phyloP scores from a whole-genome alignment of 106 monocot genomes.

The Phalaenopsis aphrodite region DNA sequence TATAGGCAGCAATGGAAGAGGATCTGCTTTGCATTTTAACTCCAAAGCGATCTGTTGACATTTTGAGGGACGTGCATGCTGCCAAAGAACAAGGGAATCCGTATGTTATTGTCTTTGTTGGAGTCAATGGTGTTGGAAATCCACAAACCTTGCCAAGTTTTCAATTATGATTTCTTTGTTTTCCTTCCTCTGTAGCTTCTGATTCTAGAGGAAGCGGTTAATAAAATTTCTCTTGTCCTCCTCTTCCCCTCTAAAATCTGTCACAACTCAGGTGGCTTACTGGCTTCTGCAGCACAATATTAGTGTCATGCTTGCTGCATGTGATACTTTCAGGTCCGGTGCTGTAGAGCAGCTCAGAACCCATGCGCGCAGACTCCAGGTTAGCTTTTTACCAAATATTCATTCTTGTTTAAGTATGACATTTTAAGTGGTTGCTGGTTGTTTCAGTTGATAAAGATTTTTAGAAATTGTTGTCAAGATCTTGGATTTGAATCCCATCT shows the following conservation, averaged over 20 bases:
- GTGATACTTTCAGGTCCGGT: conserved; percentile 97
- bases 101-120: conserved; percentile 96
- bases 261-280: conserved; percentile 65
- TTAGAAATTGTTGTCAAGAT: too few relatives aligned
- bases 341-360: conserved; percentile 98
- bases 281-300: conserved; percentile 92
- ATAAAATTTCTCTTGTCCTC: neutral
- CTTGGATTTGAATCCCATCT: too few relatives aligned
- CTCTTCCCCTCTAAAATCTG: neutral
- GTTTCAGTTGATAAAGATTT: too few relatives aligned
- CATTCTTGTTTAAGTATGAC: neutral
- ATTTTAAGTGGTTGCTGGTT: too few relatives aligned
- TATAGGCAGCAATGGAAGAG: conserved; percentile 97
- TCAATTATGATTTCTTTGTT: neutral
- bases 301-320: conserved; percentile 91
- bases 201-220: neutral
- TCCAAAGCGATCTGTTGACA: conserved; percentile 90
- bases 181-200: neutral
- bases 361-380: conserved; percentile 97
- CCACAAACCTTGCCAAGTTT: conserved; percentile 99
- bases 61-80: conserved; percentile 94
- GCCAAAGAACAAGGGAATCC: conserved; percentile 94
- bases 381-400: conserved; percentile 3
- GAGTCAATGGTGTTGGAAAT: conserved; percentile 98
- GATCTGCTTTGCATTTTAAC: conserved; percentile 92